Percentiles rank a stretch among this genome's conserved stretches.
These are phyloP conservation scores for Hydnomerulius pinastri DNA, from an alignment of 768 basidiomycete genomes.

Conservation along the genomic window DNA sequence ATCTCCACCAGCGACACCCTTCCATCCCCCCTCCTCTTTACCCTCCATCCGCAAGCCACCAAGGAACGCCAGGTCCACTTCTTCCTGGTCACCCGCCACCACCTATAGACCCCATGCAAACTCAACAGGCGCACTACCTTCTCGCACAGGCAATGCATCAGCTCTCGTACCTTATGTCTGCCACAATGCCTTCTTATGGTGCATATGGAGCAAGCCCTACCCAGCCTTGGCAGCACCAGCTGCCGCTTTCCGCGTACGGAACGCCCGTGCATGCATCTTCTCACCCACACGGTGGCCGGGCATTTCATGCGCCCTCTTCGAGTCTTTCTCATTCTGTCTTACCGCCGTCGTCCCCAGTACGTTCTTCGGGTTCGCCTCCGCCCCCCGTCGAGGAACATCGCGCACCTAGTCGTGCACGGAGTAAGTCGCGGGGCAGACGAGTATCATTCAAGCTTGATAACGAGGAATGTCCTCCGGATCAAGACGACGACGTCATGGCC, in stretches of 20 bases:
- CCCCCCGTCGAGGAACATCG: constrained; percentile 29
- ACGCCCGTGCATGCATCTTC: constrained; percentile 13
- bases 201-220: constrained; percentile 18
- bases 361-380: constrained; percentile 39
- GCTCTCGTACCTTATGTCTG: constrained; percentile 40
- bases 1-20: constrained; percentile 16
- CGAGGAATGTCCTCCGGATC: constrained; percentile 13
- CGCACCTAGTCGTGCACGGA: constrained; percentile 44
- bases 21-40: constrained; percentile 19
- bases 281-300: constrained; percentile 19
- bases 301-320: constrained; percentile 36
- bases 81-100: constrained; percentile 31
- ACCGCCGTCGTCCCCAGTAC: constrained; percentile 55
- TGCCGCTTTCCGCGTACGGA: constrained; percentile 7
- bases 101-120: constrained; percentile 27
- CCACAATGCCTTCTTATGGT: constrained; percentile 28
- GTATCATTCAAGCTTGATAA: constrained; percentile 56
- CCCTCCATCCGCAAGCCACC: constrained; percentile 13
- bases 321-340: constrained; percentile 46
- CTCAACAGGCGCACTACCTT: constrained; percentile 40
- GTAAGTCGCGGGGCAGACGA: constrained; percentile 53
- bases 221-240: constrained; percentile 21
- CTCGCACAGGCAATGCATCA: constrained; percentile 44
- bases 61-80: constrained; percentile 17
- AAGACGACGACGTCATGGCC: constrained; percentile 9